These are phyloP conservation scores for Aspergillus persii DNA, from an alignment of 2,329 filamentous ascomycete species.

Conservation along the genomic window DNA sequence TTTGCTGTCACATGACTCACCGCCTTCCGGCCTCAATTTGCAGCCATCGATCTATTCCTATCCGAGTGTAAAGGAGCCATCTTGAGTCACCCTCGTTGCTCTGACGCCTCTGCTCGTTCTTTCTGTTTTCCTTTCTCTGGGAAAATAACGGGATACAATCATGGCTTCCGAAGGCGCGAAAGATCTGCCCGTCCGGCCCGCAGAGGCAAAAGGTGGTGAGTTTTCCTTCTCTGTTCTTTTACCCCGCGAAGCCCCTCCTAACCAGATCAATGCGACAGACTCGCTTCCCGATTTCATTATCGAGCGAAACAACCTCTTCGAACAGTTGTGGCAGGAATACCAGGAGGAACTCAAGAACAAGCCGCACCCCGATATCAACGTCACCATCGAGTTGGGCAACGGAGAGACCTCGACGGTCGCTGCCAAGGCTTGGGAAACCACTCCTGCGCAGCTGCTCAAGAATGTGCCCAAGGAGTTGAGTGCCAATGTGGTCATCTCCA, in stretches of 20 bases:
- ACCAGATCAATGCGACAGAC: conserved; percentile 28
- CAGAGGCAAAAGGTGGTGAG: conserved; percentile 28
- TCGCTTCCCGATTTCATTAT: conserved; percentile 72
- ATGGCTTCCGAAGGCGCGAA: conserved; percentile 38
- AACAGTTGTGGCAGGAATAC: conserved; percentile 80
- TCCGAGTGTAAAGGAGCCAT: conserved; percentile 10
- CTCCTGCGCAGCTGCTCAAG: conserved; percentile 73
- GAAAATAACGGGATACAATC: conserved; percentile 12
- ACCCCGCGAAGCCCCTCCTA: conserved; percentile 32
- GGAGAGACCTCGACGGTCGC: conserved; percentile 40
- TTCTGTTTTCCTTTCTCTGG: conserved; percentile 22
- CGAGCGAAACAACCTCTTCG: conserved; percentile 81
- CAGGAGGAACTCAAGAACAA: conserved; percentile 68
- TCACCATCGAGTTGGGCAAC: conserved; percentile 46
- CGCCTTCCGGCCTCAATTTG: conserved; percentile 30
- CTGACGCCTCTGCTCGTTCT: background rate
- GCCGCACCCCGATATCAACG: conserved; percentile 47
- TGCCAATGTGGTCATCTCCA: conserved; percentile 80
- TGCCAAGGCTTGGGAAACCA: conserved; percentile 88
- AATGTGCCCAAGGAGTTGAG: conserved; percentile 81
- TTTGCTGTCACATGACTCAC: conserved; percentile 34
- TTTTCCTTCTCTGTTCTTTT: conserved; percentile 17
- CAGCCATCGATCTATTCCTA: background rate
- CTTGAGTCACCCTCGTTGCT: conserved; percentile 10
- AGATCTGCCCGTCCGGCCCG: conserved; percentile 37